These are phyloP conservation scores for Domatiomyces globalis DNA, from an alignment of 2,329 filamentous ascomycete species.

Conservation along the genomic window DNA sequence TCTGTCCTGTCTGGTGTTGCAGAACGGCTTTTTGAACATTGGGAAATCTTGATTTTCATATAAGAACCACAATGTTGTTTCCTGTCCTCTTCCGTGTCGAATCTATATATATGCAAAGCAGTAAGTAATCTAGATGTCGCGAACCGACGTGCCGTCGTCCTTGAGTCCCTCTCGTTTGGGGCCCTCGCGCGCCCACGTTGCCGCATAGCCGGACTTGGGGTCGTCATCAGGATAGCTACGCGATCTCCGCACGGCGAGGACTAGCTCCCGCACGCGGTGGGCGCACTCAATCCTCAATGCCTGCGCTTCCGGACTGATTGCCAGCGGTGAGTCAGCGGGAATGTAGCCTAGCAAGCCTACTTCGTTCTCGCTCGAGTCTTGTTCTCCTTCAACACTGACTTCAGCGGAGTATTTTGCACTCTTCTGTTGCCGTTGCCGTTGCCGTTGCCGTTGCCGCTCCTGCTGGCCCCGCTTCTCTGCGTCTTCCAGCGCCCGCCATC, in stretches of 20 bases:
- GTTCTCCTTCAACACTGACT: neutral
- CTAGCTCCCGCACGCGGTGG: constrained; percentile 59
- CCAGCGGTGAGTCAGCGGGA: neutral
- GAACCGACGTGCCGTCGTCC: neutral
- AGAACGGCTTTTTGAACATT: neutral
- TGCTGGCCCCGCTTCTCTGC: constrained; percentile 25
- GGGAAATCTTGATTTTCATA: no score
- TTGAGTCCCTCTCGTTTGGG: constrained; percentile 36
- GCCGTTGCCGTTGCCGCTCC: no score
- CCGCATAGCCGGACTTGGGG: constrained; percentile 57
- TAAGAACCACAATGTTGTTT: no score
- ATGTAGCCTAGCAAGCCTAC: neutral
- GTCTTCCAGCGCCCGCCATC: constrained; percentile 55
- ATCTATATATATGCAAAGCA: no score
- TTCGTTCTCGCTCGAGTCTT: neutral
- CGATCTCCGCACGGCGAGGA: constrained; percentile 59
- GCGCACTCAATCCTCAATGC: constrained; percentile 69
- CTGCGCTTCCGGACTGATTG: constrained; percentile 50
- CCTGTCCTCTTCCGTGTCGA: no score
- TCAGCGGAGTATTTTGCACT: neutral
- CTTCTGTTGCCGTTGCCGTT: neutral
- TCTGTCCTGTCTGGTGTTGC: neutral
- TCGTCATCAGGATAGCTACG: constrained; percentile 70
- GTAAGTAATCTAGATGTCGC: neutral
- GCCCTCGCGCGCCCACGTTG: constrained; percentile 59